These are phyloP conservation scores for Cyphellophora europaea DNA, from an alignment of 2,329 filamentous ascomycete species.

Conservation along the genomic window DNA sequence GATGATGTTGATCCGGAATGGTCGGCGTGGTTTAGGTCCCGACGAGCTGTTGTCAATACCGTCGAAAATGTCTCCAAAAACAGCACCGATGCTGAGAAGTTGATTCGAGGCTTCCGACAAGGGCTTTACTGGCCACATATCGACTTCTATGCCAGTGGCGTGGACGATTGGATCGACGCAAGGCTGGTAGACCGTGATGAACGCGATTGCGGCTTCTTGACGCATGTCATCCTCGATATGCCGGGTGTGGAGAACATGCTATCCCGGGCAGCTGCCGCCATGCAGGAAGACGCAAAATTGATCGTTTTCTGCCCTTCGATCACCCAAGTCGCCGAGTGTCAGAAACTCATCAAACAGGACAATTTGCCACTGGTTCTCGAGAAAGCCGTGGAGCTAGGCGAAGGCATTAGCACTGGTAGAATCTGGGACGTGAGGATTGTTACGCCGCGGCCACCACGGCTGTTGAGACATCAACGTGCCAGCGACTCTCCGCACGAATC, in stretches of 20 bases:
- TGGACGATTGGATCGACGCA: slow-evolving; percentile 52
- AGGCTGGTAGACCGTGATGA: slow-evolving; percentile 12
- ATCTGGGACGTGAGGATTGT: slow-evolving; percentile 37
- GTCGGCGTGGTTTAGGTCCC: neutral
- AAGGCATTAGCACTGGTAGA: slow-evolving; percentile 36
- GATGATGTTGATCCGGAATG: neutral
- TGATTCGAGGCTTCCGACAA: slow-evolving; percentile 57
- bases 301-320: slow-evolving; percentile 68
- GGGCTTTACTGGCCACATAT: slow-evolving; percentile 62
- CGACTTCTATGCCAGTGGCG: slow-evolving; percentile 63
- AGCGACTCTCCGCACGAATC: neutral
- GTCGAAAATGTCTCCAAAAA: slow-evolving; percentile 57
- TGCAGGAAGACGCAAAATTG: slow-evolving; percentile 56
- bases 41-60: slow-evolving; percentile 65
- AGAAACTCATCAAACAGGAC: slow-evolving; percentile 44
- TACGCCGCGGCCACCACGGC: slow-evolving; percentile 12
- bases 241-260: slow-evolving; percentile 50
- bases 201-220: slow-evolving; percentile 47
- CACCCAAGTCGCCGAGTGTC: slow-evolving; percentile 63
- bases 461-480: slow-evolving; percentile 18
- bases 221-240: slow-evolving; percentile 65
- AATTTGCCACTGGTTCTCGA: slow-evolving; percentile 44
- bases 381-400: slow-evolving; percentile 35
- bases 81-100: slow-evolving; percentile 53
- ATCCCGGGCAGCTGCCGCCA: slow-evolving; percentile 36